A percentile compares a stretch with the other conserved stretches of the same genome.
These are phyloP conservation scores for Spathaspora boniae DNA, from an alignment of 805 yeast species.

Conservation along the genomic window DNA sequence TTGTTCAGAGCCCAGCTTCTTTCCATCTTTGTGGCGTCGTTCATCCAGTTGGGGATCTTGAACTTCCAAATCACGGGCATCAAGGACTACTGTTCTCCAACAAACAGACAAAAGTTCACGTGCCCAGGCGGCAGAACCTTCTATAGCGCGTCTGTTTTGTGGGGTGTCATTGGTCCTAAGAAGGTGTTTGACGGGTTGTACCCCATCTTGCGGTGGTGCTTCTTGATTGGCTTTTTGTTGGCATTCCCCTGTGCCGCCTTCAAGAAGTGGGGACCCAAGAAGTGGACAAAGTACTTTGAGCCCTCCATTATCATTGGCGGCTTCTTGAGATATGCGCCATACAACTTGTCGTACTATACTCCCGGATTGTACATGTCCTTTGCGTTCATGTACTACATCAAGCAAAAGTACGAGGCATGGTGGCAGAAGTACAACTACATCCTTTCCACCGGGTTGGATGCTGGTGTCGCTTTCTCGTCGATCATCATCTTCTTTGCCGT, in stretches of 20 bases:
- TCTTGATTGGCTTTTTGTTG: constrained; percentile 45
- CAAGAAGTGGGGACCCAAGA: constrained; percentile 16
- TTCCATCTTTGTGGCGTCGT: constrained; percentile 18
- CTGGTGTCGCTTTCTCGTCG: constrained; percentile 56
- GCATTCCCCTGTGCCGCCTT: constrained; percentile 17
- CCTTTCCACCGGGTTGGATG: constrained; percentile 47
- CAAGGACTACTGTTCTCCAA: constrained; percentile 18
- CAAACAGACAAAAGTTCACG: constrained; percentile 20
- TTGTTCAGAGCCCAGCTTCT: constrained; percentile 30
- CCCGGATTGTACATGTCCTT: constrained; percentile 52
- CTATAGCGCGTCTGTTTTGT: constrained; percentile 44
- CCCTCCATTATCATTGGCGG: constrained; percentile 50
- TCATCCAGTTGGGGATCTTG: constrained; percentile 20
- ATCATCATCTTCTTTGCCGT: constrained; percentile 54
- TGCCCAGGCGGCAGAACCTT: constrained; percentile 30
- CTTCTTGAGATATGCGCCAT: constrained; percentile 41
- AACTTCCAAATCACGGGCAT: constrained; percentile 20
- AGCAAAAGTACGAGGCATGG: constrained; percentile 45
- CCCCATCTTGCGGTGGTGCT: constrained; percentile 48
- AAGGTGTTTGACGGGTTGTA: constrained; percentile 50
- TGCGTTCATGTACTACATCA: constrained; percentile 48
- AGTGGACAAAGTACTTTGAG: constrained; percentile 33
- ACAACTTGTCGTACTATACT: constrained; percentile 44
- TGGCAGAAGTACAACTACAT: constrained; percentile 69
- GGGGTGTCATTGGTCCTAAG: constrained; percentile 54